These are phyloP conservation scores for Curvularia sp. DNA, from an alignment of 2,329 filamentous ascomycete genomes.

Conservation along the genomic window DNA sequence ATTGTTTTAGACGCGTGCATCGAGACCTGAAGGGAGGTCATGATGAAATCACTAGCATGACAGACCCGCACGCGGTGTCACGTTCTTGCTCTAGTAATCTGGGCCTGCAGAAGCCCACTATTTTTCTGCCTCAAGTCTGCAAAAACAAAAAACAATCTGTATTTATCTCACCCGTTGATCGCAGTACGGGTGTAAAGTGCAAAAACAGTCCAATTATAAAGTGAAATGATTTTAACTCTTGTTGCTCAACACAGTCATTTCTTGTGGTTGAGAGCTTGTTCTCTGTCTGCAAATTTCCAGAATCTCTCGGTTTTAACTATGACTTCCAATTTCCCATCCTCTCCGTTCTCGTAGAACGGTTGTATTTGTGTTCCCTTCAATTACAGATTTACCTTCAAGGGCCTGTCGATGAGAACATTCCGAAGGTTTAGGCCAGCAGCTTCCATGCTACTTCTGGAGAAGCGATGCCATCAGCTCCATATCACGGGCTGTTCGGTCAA, in stretches of 20 bases:
- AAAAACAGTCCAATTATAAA: not conserved
- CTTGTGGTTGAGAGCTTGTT: not conserved
- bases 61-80: slow-evolving; percentile 14
- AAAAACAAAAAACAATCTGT: not conserved
- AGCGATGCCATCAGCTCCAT: not conserved
- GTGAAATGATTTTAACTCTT: not conserved
- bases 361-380: not conserved
- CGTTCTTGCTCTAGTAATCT: slow-evolving; percentile 8
- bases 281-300: not conserved
- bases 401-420: not conserved
- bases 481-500: not conserved
- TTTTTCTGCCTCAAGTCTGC: not conserved
- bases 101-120: not conserved
- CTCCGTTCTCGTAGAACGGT: not conserved
- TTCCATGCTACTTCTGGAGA: not conserved
- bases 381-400: not conserved
- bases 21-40: slow-evolving; percentile 7
- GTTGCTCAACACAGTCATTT: not conserved
- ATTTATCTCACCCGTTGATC: not conserved
- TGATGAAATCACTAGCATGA: slow-evolving; percentile 18
- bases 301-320: not conserved
- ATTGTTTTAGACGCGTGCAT: slow-evolving; percentile 3
- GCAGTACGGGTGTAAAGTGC: not conserved
- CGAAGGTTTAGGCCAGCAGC: not conserved
- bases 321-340: not conserved